Evolutionary conservation across 78 protist genomes (phyloP), one percentile per base, ranked within the genome.

Genomic region (Goniomonas avonlea): DNA sequence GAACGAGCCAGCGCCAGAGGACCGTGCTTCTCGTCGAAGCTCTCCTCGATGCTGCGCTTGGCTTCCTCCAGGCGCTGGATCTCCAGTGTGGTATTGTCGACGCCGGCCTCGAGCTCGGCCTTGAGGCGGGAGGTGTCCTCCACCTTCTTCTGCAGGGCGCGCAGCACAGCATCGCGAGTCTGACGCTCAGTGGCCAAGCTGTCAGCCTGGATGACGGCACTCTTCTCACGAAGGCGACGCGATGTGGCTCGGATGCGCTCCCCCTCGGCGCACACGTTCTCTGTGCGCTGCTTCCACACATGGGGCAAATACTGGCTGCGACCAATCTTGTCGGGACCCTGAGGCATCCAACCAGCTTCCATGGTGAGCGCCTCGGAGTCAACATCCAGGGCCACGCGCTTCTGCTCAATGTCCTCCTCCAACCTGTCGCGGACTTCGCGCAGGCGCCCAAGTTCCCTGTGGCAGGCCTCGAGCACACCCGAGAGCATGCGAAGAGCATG

Each of bases 371-470:
- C 75, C 56, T 68, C 75, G 75, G 13, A 41, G 56, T 68, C 75
- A 17, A 68, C 73, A 1, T 68, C 75, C 59, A 68, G 48, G 7
- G 75, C 75, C 38, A 68, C 43, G 7, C 75, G 75, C 75, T 68
- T 68, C 56, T 68, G 75, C 38, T 68, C 75, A 7, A 68, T 68
- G 75, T 68, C 75, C 56, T 68, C 75, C 56, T 68, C 75, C 7
- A 68, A 53, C 75, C 43, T 68, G 59, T 38, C 75, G 37, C 75
- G 71, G 53, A 9, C 9, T 15, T 17, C 53, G 15, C 27, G 18
- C 34, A 68, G 56, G 21, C 56, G 9, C 39, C 34, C 31, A 11
- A 68, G 75, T 32, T 68, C 75, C 37, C 27, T 38, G n/a, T 38
- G 34, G 75, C 75, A 68, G 5, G 75, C 75, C 15, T 68, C 75